Conservation (phyloP, 257 asterid species). For the Thymus quinquecostatus region DNA sequence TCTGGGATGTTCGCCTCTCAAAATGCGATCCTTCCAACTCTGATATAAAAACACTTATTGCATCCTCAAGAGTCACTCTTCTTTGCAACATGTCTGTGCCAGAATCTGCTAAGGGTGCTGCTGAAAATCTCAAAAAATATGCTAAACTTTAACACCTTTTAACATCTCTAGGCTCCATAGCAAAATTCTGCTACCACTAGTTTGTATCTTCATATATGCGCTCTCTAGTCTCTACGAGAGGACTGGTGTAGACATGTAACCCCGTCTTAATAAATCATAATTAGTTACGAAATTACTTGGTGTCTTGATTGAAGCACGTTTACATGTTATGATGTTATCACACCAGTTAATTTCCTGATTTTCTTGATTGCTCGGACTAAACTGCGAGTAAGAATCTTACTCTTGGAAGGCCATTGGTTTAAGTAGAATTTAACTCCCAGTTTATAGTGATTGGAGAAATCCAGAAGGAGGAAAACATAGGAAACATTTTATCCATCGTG, state of each 20-base stretch:
- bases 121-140: conserved; percentile 53
- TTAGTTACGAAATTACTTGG: background rate
- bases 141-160: conserved; percentile 56
- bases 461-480: background rate
- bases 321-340: no score
- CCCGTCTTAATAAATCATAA: background rate
- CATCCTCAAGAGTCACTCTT: conserved; percentile 80
- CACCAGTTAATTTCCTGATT: background rate
- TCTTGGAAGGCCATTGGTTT: background rate
- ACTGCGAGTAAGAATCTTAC: background rate
- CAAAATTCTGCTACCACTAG: background rate
- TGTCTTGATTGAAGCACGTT: background rate
- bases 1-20: conserved; percentile 80
- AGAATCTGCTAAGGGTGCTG: conserved; percentile 56
- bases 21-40: conserved; percentile 49
- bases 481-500: conserved; percentile 10
- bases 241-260: conserved; percentile 4
- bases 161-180: background rate
- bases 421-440: background rate
- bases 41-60: conserved; percentile 47
- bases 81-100: conserved; percentile 67
- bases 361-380: background rate
- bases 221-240: background rate
- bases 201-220: background rate
- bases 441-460: background rate